phyloP scores from a whole-genome alignment of 148 eudicot genomes.

The Cornus florida region DNA sequence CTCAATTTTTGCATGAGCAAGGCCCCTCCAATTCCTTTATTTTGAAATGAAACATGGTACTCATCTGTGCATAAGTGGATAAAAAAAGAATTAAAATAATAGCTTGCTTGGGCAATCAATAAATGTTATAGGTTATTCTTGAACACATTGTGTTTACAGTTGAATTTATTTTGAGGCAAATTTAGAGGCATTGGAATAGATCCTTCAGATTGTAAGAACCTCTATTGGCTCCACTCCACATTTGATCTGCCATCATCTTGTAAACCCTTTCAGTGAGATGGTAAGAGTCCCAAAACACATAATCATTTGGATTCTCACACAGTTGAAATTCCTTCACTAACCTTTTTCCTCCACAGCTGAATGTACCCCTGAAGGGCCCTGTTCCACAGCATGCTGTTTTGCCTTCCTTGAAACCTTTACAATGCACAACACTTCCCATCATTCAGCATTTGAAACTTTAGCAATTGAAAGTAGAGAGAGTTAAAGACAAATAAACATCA shows the following conservation, averaged over 20 bases:
- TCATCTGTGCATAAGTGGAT: too few species aligned
- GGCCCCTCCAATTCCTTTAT: too few species aligned
- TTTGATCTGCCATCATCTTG: conserved; percentile 38
- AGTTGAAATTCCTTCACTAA: conserved; percentile 32
- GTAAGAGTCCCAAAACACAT: conserved; percentile 46
- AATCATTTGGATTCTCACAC: conserved; percentile 29
- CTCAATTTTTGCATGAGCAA: too few species aligned
- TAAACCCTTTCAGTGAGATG: conserved; percentile 39
- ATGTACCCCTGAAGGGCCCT: conserved; percentile 30
- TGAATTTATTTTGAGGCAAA: too few species aligned
- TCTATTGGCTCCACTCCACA: conserved; percentile 26
- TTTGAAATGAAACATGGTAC: too few species aligned
- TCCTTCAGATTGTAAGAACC: conserved; percentile 17
- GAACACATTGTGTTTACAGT: too few species aligned
- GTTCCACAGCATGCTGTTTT: conserved; percentile 38
- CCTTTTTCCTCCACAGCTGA: conserved; percentile 45
- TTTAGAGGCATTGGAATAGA: conserved; percentile 7
- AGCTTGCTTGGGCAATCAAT: too few species aligned
- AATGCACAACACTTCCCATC: neutral
- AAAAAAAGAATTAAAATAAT: too few species aligned
- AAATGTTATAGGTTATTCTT: too few species aligned
- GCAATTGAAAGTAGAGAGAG: neutral
- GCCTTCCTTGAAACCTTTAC: conserved; percentile 36
- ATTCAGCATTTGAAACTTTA: neutral
- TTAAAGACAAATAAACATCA: too few species aligned